Percentiles rank a stretch among this genome's conserved stretches.
These are phyloP conservation scores for Castanopsis chinensis DNA, from an alignment of 306 rosid genomes.

Conservation along the genomic window DNA sequence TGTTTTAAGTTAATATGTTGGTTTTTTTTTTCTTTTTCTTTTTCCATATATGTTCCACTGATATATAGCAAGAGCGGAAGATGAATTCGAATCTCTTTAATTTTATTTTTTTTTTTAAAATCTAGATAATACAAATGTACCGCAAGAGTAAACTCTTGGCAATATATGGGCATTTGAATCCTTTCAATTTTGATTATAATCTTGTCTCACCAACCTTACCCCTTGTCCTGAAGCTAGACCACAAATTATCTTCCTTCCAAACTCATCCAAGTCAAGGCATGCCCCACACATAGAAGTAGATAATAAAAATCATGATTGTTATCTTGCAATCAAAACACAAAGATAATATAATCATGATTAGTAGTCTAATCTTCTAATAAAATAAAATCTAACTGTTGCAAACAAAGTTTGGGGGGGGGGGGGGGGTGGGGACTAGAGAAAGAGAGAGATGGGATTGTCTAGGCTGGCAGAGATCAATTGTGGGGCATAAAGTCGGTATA, in stretches of 20 bases:
- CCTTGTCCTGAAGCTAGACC: neutral
- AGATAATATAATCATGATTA: neutral
- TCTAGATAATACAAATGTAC: no score
- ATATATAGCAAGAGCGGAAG: no score
- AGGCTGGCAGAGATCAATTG: neutral
- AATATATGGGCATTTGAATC: neutral
- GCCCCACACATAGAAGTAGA: conserved; percentile 18
- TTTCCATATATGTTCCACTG: no score
- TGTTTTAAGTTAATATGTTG: no score
- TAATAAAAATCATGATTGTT: conserved; percentile 1
- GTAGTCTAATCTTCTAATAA: neutral
- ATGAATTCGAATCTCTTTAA: no score
- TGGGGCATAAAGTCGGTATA: neutral
- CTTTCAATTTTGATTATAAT: neutral
- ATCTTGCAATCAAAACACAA: neutral
- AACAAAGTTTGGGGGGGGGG: neutral
- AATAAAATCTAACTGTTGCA: neutral
- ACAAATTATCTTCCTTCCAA: conserved; percentile 8
- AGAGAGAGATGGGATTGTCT: neutral
- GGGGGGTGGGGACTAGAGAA: neutral
- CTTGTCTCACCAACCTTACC: neutral
- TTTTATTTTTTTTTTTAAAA: no score
- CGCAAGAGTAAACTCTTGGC: no score
- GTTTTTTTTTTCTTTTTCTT: no score
- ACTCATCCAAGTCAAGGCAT: neutral